phyloP scores from a whole-genome alignment of 2,329 filamentous ascomycete species.

The Nothopassalora personata region DNA sequence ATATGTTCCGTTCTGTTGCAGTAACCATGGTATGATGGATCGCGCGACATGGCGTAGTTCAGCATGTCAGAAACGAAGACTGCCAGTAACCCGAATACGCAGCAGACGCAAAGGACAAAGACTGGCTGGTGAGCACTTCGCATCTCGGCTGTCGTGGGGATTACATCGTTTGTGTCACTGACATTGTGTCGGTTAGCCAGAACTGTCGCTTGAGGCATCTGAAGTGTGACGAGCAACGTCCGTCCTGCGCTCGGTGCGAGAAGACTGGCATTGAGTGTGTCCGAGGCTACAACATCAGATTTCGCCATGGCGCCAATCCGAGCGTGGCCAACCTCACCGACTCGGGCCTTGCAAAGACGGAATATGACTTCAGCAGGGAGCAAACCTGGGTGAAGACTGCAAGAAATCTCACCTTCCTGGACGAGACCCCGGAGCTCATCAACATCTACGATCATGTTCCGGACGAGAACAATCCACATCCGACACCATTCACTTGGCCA shows the following conservation, averaged over 20 bases:
- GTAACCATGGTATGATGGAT: neutral
- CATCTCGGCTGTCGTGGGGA: neutral
- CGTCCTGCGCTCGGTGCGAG: conserved; percentile 27
- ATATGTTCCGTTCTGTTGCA: conserved; percentile 5
- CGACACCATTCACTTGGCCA: conserved; percentile 10
- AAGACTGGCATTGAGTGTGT: conserved; percentile 30
- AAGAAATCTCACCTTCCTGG: conserved; percentile 28
- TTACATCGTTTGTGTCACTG: neutral
- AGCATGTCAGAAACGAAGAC: conserved; percentile 2
- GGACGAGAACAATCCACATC: conserved; percentile 17
- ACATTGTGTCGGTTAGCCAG: conserved; percentile 14
- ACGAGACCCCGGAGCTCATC: conserved; percentile 31
- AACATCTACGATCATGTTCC: conserved; percentile 29
- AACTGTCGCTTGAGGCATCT: conserved; percentile 28
- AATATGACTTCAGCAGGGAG: conserved; percentile 29
- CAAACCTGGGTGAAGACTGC: conserved; percentile 31
- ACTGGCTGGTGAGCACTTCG: conserved; percentile 24
- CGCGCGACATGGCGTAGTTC: neutral
- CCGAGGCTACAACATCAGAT: conserved; percentile 30
- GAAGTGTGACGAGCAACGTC: conserved; percentile 30
- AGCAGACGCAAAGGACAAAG: conserved; percentile 19
- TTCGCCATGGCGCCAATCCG: conserved; percentile 30
- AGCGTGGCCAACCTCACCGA: conserved; percentile 24
- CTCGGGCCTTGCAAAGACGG: conserved; percentile 25
- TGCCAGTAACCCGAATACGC: neutral